Evolutionary conservation across 768 basidiomycete species (phyloP), one percentile per base, ranked within the genome.

Genomic region (Dentipellis sp.): DNA sequence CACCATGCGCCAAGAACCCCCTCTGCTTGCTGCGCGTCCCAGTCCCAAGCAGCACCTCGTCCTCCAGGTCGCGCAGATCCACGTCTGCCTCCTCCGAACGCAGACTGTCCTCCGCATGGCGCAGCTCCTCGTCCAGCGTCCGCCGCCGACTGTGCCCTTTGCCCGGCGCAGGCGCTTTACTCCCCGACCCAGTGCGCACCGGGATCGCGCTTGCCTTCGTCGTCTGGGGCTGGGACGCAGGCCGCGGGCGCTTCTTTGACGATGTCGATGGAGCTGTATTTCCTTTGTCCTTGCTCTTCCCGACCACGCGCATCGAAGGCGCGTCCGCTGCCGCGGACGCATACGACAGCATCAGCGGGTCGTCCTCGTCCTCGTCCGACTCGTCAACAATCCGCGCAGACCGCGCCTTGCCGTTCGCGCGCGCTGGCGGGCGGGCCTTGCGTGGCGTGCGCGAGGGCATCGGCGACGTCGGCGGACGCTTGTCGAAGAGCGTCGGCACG

Each of bases 1-100:
- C 88, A 11, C 88, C 88, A 62, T 81, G 83, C 3, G 86, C 83
- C 19, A 90, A 71, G 59, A 89, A 91, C 1, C 86, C 84, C 4
- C 65, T 70, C 16, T 68, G 72, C 61, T 75, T 80, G 52, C 75
- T 79, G 64, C 73, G 74, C 40, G 73, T 79, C 10, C 86, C 86
- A 2, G 79, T 74, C 16, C 78, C 84, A 1, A 73, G 67, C 11
- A 81, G 75, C 12, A 80, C 70, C 21, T 74, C 77, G 56, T 72
- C 75, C 1, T 86, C 82, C 17, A 67, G 35, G 6, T 66, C 67
- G 10, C 71, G 56, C 7, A 6, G 66, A 8, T 72, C 74, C 39
- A 66, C 66, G 19, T 46, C 49, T 10, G 53, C 29, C 36, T 69
- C 70, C 1, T 67, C 71, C 22, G 71, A 65, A 60, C 66, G 59